phyloP scores from a whole-genome alignment of 371 early-diverging fungal genomes.

The Mucor velutinosus region DNA sequence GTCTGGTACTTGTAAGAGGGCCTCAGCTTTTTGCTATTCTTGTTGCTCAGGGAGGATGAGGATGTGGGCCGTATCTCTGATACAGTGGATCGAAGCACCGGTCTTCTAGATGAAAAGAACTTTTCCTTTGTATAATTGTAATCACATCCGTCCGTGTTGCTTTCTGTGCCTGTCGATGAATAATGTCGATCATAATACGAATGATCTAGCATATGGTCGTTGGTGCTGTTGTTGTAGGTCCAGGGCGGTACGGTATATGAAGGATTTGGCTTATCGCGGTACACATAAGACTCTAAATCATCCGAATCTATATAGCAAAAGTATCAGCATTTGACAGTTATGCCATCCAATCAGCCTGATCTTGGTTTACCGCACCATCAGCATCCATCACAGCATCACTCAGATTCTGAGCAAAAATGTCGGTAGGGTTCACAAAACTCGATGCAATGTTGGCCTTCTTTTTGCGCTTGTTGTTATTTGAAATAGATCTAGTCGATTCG shows the following conservation, averaged over 20 bases:
- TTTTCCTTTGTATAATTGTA: slow-evolving; percentile 11
- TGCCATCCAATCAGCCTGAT: not conserved
- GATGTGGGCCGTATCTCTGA: slow-evolving; percentile 25
- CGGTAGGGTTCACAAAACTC: slow-evolving; percentile 35
- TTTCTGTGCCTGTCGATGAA: slow-evolving; percentile 28
- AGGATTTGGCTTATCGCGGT: slow-evolving; percentile 34
- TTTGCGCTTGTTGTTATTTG: slow-evolving; percentile 7
- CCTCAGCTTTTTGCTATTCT: not conserved
- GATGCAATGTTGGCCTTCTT: slow-evolving; percentile 17
- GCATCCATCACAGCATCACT: slow-evolving; percentile 53
- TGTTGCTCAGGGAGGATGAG: not conserved
- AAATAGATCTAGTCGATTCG: slow-evolving; percentile 22
- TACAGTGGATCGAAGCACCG: slow-evolving; percentile 40
- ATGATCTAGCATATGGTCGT: not conserved
- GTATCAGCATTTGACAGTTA: not conserved
- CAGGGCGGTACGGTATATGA: slow-evolving; percentile 13
- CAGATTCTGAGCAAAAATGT: slow-evolving; percentile 49
- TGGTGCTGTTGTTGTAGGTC: not conserved
- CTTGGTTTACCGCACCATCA: slow-evolving; percentile 25
- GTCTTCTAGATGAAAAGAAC: slow-evolving; percentile 22
- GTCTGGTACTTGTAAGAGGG: slow-evolving; percentile 6
- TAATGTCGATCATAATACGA: slow-evolving; percentile 15
- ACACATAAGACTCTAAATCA: slow-evolving; percentile 44
- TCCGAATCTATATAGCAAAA: slow-evolving; percentile 36
- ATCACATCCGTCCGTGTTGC: slow-evolving; percentile 24